Evolutionary conservation across 306 rosid species (phyloP), one percentile per base, ranked within the genome.

Genomic region (Prunus mume): DNA sequence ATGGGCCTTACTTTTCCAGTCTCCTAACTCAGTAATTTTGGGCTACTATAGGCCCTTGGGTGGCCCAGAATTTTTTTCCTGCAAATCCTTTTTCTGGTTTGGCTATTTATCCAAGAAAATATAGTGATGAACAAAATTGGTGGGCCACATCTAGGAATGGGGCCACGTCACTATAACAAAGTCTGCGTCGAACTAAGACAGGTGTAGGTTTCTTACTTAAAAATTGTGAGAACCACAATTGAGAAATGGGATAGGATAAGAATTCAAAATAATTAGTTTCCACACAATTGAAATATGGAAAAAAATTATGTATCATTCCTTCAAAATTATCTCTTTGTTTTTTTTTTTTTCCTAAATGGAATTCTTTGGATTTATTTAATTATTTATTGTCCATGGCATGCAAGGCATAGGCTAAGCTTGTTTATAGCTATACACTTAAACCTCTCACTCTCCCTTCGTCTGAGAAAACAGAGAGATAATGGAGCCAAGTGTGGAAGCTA

Each of bases 181-280:
- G 61, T 28, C 62, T 43, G 25, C 19, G 62, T 70, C 75, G 30
- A 61, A 60, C 41, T 17, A 22, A 60, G 34, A 46, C 66, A 69
- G 49, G 17, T 9, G 61, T 12, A 12, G 12, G 51, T 12, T 12
- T 74, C 30, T 12, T 22, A 15, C 66, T 28, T 65, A 51, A 76
- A 50, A 76, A 68, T 28, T 17, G 20, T 63, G 63, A 69, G 92
- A 78, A 76, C 92, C 93, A 76, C 81, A 80, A 69, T 41, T 71
- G 78, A 69, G 72, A 28, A 47, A 52, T 22, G 30, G 81, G 87
- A 88, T 84, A 89, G 85, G 97, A 89, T 91, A 91, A 89, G 89
- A 77, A 41, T 54, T 77, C 77, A 46, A 52, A 69, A 54, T 47
- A 74, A 76, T 63, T 81, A 12, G 43, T 52, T 86, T 87, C 93